phyloP scores from a whole-genome alignment of 495 filamentous ascomycete species.

The Neurospora sp. region DNA sequence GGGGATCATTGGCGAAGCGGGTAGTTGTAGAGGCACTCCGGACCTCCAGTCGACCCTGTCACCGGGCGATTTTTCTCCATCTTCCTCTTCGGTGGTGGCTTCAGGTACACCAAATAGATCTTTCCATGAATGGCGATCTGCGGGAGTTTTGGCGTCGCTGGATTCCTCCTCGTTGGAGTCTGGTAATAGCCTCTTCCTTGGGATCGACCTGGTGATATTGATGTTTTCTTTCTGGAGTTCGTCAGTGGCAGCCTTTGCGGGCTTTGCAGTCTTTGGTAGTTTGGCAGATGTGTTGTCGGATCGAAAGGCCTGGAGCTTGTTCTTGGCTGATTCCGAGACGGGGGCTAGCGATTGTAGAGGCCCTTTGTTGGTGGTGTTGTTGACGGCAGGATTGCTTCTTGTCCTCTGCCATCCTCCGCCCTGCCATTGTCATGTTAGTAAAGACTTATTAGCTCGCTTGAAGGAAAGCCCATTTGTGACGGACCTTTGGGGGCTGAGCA shows the following conservation, averaged over 20 bases:
- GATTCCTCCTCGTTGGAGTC: conserved; percentile 7
- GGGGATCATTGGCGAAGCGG: conserved; percentile 36
- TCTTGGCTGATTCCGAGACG: conserved; percentile 39
- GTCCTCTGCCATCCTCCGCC: conserved; percentile 41
- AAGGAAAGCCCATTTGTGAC: not conserved
- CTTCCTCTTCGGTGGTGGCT: conserved; percentile 15
- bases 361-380: conserved; percentile 8
- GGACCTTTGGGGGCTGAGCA: conserved; percentile 14
- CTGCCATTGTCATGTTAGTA: conserved; percentile 2
- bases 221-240: conserved; percentile 11
- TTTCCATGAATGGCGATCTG: conserved; percentile 60
- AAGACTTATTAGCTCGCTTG: conserved; percentile 6
- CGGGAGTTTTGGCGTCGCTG: conserved; percentile 62
- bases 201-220: not conserved
- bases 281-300: conserved; percentile 9
- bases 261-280: not conserved
- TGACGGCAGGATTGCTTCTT: conserved; percentile 33
- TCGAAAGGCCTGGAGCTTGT: conserved; percentile 41
- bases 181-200: conserved; percentile 2
- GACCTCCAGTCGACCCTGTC: conserved; percentile 30
- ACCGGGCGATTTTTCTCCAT: conserved; percentile 35
- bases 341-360: conserved; percentile 21
- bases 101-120: conserved; percentile 73
- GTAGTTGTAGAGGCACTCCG: not conserved
- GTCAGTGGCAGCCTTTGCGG: conserved; percentile 4